Conservation (phyloP, 106 monocot species). For the Narthecium ossifragum region DNA sequence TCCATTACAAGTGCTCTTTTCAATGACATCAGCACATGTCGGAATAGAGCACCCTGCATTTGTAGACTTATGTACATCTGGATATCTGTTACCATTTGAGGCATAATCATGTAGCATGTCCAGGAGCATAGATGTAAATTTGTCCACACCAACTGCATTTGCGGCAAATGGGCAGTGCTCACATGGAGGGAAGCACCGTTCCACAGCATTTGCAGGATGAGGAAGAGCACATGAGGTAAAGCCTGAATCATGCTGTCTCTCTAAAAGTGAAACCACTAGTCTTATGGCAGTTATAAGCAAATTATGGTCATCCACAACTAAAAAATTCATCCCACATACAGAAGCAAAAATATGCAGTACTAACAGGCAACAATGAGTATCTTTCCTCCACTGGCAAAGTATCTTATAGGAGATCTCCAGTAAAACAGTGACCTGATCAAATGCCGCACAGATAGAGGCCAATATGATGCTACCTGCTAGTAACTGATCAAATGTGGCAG, state of each 20-base stretch:
- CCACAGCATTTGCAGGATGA: not conserved
- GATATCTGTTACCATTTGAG: not conserved
- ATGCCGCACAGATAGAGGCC: slow-evolving; percentile 48
- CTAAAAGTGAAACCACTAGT: slow-evolving; percentile 48
- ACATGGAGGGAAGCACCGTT: slow-evolving; percentile 17
- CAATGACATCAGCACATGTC: not conserved
- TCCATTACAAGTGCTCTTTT: not conserved
- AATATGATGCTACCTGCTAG: slow-evolving; percentile 57
- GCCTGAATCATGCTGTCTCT: slow-evolving; percentile 14
- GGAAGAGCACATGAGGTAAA: not conserved
- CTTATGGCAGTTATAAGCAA: slow-evolving; percentile 30
- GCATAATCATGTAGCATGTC: slow-evolving; percentile 35
- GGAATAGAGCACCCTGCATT: slow-evolving; percentile 2
- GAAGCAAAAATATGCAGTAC: slow-evolving; percentile 61
- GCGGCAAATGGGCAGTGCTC: slow-evolving; percentile 53
- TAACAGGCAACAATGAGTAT: slow-evolving; percentile 34
- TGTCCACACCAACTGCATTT: slow-evolving; percentile 33
- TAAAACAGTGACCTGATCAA: slow-evolving; percentile 35
- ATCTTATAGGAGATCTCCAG: slow-evolving; percentile 56
- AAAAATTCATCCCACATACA: slow-evolving; percentile 41
- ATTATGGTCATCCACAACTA: slow-evolving; percentile 14
- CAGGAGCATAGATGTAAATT: slow-evolving; percentile 36
- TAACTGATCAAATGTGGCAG: slow-evolving; percentile 38
- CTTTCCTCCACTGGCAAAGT: slow-evolving; percentile 24
- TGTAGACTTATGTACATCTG: slow-evolving; percentile 1